A percentile compares a stretch with the other conserved stretches of the same genome.
Evolutionary conservation across 2,329 filamentous ascomycete species (phyloP).

Genomic region (Madurella fahalii): DNA sequence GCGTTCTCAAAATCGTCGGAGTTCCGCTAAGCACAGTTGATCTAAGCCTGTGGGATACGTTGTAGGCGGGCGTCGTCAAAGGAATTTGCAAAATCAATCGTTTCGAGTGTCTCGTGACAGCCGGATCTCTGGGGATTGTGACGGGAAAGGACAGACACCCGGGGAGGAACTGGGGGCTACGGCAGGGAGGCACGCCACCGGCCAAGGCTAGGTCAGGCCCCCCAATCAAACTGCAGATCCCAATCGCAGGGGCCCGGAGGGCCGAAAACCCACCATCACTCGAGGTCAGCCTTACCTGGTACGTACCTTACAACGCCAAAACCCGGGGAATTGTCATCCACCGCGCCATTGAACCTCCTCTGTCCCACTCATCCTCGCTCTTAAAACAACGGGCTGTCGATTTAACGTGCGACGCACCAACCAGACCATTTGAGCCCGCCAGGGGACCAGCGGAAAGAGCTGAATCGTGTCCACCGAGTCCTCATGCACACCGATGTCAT

Average conservation of each 20-base stretch:
- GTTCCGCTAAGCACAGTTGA: background rate
- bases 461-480: background rate
- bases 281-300: background rate
- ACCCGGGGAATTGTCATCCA: too few species aligned
- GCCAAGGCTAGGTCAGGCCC: background rate
- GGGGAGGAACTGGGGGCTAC: background rate
- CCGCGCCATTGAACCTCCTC: too few species aligned
- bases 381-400: too few species aligned
- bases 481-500: slow-evolving; percentile 12
- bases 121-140: too few species aligned
- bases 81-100: too few species aligned
- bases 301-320: too few species aligned
- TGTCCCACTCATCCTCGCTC: too few species aligned
- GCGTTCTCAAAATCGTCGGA: background rate
- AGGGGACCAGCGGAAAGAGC: background rate
- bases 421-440: background rate
- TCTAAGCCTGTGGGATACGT: too few species aligned
- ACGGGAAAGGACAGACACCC: too few species aligned
- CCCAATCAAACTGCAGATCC: background rate
- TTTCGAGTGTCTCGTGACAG: too few species aligned
- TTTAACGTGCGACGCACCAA: background rate
- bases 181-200: background rate
- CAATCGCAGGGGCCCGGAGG: background rate
- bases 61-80: too few species aligned
- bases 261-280: background rate